Base-by-base conservation (phyloP, 257 asterid genomes). In the Coffea eugenioides region DNA sequence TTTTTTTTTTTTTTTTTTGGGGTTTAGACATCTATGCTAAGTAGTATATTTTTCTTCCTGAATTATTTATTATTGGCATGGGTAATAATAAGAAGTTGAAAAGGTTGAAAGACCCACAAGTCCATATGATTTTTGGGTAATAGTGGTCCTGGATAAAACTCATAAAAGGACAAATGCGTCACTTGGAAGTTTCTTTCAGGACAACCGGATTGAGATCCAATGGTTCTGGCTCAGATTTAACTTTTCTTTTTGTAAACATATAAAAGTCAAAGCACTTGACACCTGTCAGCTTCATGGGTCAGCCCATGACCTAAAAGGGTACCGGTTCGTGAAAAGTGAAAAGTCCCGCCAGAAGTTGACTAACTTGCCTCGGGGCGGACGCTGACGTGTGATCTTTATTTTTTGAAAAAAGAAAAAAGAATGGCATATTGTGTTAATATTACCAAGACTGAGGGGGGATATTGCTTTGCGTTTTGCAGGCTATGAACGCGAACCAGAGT, bases 401-500 rank as follows among this genome's bases (percentile, higher is more conserved):
- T 7, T 39, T 52, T 15, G 1, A 0, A 4, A 56, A 56, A 56
- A 56, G 8, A 16, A 2, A 4, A 16, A 16, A 20, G 66, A 27
- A 69, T 69, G 84, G 84, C 81, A 76, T 59, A 1, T 54, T 34
- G 1, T 9, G 74, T 84, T 69, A 80, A 66, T 79, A 13, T 0
- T 1, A 11, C 4, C 9, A 68, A 4, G 18, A 36, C 0, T 70
- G 59, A 87, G 81, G 86, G 83, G 82, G 25, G 71, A 74, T 36
- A 31, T 31, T 31, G 34, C 34, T 31, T 31, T 31, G 34, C 34
- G 34, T 31, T 31, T 31, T 31, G 51, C 80, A 92, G 97, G 92
- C 94, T 3, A 84, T 88, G 87, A 92, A 87, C 83, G 18, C 94
- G 2, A 91, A 88, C 86, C 98, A 94, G 85, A 92, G 94, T 80